Percentiles rank a stretch among this genome's conserved stretches.
These are phyloP conservation scores for Diplodia mutila DNA, from an alignment of 2,329 filamentous ascomycete species.

Conservation along the genomic window DNA sequence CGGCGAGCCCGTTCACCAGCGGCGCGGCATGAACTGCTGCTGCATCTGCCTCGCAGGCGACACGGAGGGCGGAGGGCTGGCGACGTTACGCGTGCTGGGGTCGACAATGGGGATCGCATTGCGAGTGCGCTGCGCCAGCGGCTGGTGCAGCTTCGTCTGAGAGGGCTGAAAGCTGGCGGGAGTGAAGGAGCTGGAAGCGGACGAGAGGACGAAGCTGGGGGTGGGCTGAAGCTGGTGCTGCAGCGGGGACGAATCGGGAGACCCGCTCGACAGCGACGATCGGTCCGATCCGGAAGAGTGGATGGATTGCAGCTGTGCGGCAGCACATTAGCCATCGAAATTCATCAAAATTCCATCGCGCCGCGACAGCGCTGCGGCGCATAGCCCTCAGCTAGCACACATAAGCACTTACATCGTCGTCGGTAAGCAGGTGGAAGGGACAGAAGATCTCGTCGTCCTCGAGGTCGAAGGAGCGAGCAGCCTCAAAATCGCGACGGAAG, in stretches of 20 bases:
- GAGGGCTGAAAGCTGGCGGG: conserved; percentile 63
- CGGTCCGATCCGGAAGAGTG: conserved; percentile 88
- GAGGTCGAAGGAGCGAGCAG: conserved; percentile 89
- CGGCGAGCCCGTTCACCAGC: conserved; percentile 49
- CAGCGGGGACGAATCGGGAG: conserved; percentile 86
- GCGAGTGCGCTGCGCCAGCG: conserved; percentile 82
- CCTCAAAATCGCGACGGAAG: conserved; percentile 88
- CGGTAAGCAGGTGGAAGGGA: conserved; percentile 81
- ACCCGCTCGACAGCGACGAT: conserved; percentile 92
- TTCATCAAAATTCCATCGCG: conserved; percentile 11
- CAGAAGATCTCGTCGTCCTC: conserved; percentile 97
- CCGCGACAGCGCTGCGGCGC: background rate
- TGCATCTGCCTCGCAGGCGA: conserved; percentile 67
- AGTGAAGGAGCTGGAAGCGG: conserved; percentile 55
- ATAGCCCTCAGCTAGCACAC: background rate
- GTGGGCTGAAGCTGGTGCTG: conserved; percentile 78
- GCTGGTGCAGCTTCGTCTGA: conserved; percentile 85
- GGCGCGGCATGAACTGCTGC: conserved; percentile 55
- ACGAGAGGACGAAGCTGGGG: conserved; percentile 73
- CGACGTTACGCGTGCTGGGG: conserved; percentile 87
- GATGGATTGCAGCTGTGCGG: conserved; percentile 79
- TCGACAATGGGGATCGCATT: conserved; percentile 99
- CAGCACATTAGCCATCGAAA: conserved; percentile 26
- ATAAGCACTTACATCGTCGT: conserved; percentile 74
- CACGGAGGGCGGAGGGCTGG: conserved; percentile 79